Conservation (phyloP, 345 rosid species). For the Citrus sp. region DNA sequence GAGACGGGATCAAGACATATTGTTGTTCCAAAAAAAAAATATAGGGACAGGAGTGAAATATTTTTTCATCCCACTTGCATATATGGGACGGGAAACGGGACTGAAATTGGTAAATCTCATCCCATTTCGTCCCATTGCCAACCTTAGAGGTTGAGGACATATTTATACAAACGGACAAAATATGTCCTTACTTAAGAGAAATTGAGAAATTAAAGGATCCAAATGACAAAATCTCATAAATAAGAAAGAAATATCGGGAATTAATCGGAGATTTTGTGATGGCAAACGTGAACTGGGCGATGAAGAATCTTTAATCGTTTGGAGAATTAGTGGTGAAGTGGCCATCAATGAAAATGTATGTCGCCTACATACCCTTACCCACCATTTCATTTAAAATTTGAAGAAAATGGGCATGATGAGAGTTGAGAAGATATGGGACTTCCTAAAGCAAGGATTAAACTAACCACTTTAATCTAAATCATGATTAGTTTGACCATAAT, state of each 20-base stretch:
- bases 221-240: neutral
- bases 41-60: too few relatives aligned
- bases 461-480: conserved; percentile 16
- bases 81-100: too few relatives aligned
- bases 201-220: neutral
- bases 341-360: conserved; percentile 25
- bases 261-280: neutral
- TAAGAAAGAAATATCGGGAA: conserved; percentile 5
- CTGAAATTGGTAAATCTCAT: fast-evolving
- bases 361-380: conserved; percentile 45
- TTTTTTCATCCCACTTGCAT: too few relatives aligned
- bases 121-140: fast-evolving
- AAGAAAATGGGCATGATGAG: neutral
- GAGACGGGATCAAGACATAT: fast-evolving
- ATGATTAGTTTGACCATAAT: conserved; percentile 34
- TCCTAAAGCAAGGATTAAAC: conserved; percentile 15
- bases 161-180: neutral
- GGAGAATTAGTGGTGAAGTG: conserved; percentile 13
- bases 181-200: neutral
- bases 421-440: neutral
- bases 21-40: too few relatives aligned
- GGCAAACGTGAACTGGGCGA: conserved; percentile 13
- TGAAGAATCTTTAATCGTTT: conserved; percentile 17
- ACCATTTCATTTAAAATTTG: conserved; percentile 15
- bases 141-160: neutral